Base-by-base conservation (phyloP, 2,329 filamentous ascomycete genomes). In the Nemania sp. region DNA sequence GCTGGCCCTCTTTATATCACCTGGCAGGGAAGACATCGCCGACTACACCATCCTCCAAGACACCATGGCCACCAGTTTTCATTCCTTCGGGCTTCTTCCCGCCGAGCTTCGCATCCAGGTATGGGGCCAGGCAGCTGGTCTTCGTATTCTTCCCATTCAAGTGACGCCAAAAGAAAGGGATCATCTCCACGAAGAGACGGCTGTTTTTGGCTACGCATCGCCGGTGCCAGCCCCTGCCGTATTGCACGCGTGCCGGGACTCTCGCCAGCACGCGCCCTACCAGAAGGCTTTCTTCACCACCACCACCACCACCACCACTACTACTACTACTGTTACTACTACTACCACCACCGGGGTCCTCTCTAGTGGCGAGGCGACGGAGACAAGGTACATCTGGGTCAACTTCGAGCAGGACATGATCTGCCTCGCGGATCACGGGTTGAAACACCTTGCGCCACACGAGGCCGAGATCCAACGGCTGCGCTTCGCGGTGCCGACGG, bases 361-460 rank as follows among this genome's bases (percentile, higher is more conserved):
- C n/a, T n/a, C n/a, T n/a, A n/a, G n/a, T n/a, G n/a, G n/a, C n/a
- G n/a, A n/a, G n/a, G n/a, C n/a, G n/a, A 40, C 49, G 5, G 39
- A 39, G 47, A n/a, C 32, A 5, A 58, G 35, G 11, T 59, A 49
- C 50, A 43, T 59, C 50, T 59, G 56, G 56, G 49, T 54, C 43
- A 59, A 59, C 50, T 59, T 59, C 45, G 42, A 43, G 49, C 34
- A 49, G 4, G 56, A 54, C 43, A 59, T 54, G 50, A 54, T 59
- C 29, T 48, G 43, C 50, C 21, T 54, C 21, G 4, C 56, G 9
- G 25, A 59, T 12, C 2, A 34, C 17, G 3, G 18, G 6, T 11
- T 59, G 5, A 1, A 39, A 4, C 4, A 1, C 17, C 43, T 59
- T 48, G 37, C 4, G 25, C 50, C 42, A 18, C 15, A 59, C 37